Conservation (phyloP, 495 filamentous ascomycete genomes). For the Aspergillus indologenus region DNA sequence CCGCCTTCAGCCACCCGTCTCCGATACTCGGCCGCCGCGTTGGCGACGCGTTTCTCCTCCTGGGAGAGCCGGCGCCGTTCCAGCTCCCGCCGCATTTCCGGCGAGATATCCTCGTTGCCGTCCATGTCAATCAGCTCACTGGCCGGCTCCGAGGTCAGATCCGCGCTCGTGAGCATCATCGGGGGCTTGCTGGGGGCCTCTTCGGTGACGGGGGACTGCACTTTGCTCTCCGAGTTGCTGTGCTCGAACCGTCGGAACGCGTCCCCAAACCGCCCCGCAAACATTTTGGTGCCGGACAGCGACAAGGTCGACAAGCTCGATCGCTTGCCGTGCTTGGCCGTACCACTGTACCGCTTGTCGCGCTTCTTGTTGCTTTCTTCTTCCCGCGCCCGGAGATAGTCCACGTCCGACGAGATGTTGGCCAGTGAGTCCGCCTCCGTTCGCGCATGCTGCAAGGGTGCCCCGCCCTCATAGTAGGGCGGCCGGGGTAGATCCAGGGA, state of each 20-base stretch:
- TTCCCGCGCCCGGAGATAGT: conserved; percentile 82
- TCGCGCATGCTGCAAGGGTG: conserved; percentile 34
- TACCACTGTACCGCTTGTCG: conserved; percentile 62
- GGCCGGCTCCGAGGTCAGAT: conserved; percentile 31
- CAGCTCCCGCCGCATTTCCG: conserved; percentile 87
- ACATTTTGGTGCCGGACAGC: conserved; percentile 74
- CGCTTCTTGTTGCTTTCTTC: conserved; percentile 62
- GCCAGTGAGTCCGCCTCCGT: conserved; percentile 37
- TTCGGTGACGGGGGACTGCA: conserved; percentile 51
- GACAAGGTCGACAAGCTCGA: conserved; percentile 77
- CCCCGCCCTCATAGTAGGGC: conserved; percentile 42
- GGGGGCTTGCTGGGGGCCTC: conserved; percentile 25
- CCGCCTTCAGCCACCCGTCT: conserved; percentile 66
- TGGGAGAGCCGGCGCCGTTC: conserved; percentile 79
- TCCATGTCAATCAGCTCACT: conserved; percentile 68
- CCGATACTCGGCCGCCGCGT: conserved; percentile 87
- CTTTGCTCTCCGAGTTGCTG: conserved; percentile 48
- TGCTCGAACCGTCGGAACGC: conserved; percentile 92
- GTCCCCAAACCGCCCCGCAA: conserved; percentile 90
- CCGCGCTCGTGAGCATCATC: conserved; percentile 66
- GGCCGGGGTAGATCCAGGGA: conserved; percentile 36
- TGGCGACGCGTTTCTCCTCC: conserved; percentile 90
- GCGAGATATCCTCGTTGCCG: conserved; percentile 65
- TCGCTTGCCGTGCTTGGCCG: conserved; percentile 72
- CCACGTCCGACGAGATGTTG: conserved; percentile 82